A percentile compares a stretch with the other conserved stretches of the same genome.
These are phyloP conservation scores for Hypsizygus marmoreus DNA, from an alignment of 768 basidiomycete genomes.

Conservation along the genomic window DNA sequence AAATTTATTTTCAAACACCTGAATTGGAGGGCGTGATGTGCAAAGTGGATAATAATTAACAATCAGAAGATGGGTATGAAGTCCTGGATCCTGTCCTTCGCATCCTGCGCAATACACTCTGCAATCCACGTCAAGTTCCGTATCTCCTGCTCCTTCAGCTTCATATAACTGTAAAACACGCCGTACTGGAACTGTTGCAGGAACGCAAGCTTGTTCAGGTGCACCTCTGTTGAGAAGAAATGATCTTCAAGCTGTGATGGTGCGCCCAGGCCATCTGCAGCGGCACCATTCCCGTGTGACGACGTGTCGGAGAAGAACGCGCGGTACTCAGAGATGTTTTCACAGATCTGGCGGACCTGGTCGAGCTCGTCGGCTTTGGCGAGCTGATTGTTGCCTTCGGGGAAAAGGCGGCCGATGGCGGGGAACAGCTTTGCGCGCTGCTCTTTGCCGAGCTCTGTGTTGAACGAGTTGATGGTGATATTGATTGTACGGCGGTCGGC, in stretches of 20 bases:
- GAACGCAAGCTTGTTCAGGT: constrained; percentile 92
- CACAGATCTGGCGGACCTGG: constrained; percentile 85
- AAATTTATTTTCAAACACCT: neutral
- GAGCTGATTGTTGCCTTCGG: constrained; percentile 92
- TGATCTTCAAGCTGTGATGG: constrained; percentile 84
- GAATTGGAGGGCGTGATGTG: too few relatives aligned
- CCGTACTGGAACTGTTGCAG: constrained; percentile 96
- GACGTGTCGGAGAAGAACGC: constrained; percentile 76
- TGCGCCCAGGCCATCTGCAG: constrained; percentile 44
- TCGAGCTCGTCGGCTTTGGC: constrained; percentile 96
- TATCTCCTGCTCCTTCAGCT: constrained; percentile 90
- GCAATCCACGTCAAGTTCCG: constrained; percentile 92
- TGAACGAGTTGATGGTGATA: constrained; percentile 99
- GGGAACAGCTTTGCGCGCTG: constrained; percentile 94
- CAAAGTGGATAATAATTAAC: constrained; percentile 4
- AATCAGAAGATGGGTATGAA: constrained; percentile 87
- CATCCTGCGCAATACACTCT: constrained; percentile 97
- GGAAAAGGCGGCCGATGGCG: constrained; percentile 89
- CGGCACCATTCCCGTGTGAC: constrained; percentile 32
- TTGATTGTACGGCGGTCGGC: constrained; percentile 96
- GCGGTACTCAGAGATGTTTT: constrained; percentile 87
- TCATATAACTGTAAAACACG: constrained; percentile 91
- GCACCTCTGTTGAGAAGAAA: constrained; percentile 93
- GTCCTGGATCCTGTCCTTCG: constrained; percentile 92
- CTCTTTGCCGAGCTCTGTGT: constrained; percentile 93